Percentiles rank a stretch among this genome's conserved stretches.
Conservation (phyloP, 2,329 filamentous ascomycete genomes). For the Clonostachys rosea region DNA sequence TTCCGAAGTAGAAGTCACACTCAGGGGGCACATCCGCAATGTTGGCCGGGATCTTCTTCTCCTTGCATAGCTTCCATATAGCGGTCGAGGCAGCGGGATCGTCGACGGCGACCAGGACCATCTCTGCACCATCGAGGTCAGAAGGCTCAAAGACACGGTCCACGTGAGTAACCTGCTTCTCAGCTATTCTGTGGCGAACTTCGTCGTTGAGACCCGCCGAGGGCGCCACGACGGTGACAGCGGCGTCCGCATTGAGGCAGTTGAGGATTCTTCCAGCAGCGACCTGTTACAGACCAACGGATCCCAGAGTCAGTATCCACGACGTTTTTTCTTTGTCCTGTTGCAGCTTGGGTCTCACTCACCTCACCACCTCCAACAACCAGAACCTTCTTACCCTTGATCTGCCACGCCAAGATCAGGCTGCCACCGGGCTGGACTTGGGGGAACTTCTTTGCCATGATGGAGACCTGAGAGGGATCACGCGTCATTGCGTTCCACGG, state of each 20-base stretch:
- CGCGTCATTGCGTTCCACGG: too few species aligned
- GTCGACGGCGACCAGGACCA: constrained; percentile 92
- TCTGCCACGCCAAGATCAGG: constrained; percentile 92
- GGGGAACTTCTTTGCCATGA: constrained; percentile 55
- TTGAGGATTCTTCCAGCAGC: constrained; percentile 92
- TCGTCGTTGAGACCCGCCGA: constrained; percentile 78
- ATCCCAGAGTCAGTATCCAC: neutral
- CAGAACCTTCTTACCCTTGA: constrained; percentile 82
- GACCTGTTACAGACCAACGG: constrained; percentile 53
- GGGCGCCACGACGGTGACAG: constrained; percentile 82
- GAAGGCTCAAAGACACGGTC: constrained; percentile 79
- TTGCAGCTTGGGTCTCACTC: constrained; percentile 18
- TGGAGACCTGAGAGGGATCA: neutral
- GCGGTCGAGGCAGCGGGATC: constrained; percentile 84
- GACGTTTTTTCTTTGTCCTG: neutral
- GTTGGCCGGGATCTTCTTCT: constrained; percentile 79
- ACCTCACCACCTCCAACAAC: constrained; percentile 95
- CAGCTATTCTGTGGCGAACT: constrained; percentile 74
- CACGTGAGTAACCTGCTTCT: constrained; percentile 72
- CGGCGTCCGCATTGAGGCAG: constrained; percentile 90
- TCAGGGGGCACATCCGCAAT: constrained; percentile 96
- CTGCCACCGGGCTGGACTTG: constrained; percentile 86
- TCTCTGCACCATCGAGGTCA: constrained; percentile 78
- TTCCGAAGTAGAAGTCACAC: constrained; percentile 98
- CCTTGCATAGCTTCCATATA: constrained; percentile 93